Conservation (phyloP, 768 basidiomycete genomes). For the Trametes gibbosa region DNA sequence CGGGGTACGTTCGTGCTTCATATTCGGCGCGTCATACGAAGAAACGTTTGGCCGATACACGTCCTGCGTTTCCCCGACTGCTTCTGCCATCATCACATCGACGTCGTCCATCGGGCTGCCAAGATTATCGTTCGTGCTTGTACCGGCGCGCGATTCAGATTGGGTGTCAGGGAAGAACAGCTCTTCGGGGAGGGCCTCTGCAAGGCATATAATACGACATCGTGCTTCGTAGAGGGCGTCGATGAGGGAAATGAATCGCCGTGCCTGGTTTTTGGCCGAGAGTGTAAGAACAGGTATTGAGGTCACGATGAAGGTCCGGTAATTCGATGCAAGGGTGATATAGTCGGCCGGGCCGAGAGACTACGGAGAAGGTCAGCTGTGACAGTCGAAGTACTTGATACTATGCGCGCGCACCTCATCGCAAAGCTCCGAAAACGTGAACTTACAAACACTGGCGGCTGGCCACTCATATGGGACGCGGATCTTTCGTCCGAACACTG, state of each 20-base stretch:
- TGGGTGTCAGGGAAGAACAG: constrained; percentile 58
- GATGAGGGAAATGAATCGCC: constrained; percentile 58
- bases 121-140: neutral
- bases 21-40: constrained; percentile 43
- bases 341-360: constrained; percentile 58
- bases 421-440: constrained; percentile 51
- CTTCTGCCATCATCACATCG: constrained; percentile 46
- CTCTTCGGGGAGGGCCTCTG: constrained; percentile 38
- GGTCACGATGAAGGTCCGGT: constrained; percentile 47
- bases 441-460: constrained; percentile 38
- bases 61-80: constrained; percentile 47
- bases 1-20: constrained; percentile 30
- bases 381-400: neutral
- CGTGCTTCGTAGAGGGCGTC: constrained; percentile 55
- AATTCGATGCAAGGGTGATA: constrained; percentile 49
- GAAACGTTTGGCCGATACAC: constrained; percentile 55
- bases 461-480: constrained; percentile 40
- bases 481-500: constrained; percentile 49
- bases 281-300: constrained; percentile 49
- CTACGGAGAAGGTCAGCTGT: constrained; percentile 19
- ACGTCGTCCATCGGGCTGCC: constrained; percentile 12
- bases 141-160: neutral
- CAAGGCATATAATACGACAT: constrained; percentile 38
- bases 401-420: constrained; percentile 28
- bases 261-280: constrained; percentile 54